Conservation (phyloP, 2,329 filamentous ascomycete genomes). For the Ophiocordyceps camponoti-saundersi region DNA sequence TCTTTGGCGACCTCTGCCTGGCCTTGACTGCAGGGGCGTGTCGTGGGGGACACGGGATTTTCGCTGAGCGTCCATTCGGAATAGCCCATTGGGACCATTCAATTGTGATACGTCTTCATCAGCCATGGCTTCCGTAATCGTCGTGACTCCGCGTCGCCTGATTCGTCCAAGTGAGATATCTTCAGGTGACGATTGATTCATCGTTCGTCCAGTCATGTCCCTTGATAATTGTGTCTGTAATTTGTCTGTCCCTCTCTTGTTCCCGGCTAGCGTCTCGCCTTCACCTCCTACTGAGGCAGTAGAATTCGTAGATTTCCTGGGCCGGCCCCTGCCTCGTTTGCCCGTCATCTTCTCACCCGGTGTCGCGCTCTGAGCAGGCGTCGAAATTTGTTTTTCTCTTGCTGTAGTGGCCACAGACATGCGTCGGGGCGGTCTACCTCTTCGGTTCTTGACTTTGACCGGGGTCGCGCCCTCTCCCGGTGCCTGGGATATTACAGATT, state of each 20-base stretch:
- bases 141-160: conserved; percentile 10
- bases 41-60: neutral
- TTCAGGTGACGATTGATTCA: neutral
- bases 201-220: neutral
- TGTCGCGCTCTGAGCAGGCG: neutral
- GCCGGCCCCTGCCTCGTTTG: conserved; percentile 12
- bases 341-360: neutral
- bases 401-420: conserved; percentile 1
- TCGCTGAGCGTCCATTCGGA: neutral
- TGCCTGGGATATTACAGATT: conserved; percentile 1
- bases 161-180: conserved; percentile 6
- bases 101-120: neutral
- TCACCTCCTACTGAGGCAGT: neutral
- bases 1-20: conserved; percentile 8
- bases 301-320: conserved; percentile 5
- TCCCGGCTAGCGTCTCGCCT: neutral
- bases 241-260: neutral
- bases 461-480: neutral
- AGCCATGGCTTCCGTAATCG: conserved; percentile 6
- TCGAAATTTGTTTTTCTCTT: neutral
- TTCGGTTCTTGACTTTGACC: conserved; percentile 5
- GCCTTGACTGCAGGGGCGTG: neutral
- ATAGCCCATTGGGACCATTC: neutral
- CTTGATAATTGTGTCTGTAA: neutral
- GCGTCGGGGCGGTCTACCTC: conserved; percentile 16